Evolutionary conservation across 495 filamentous ascomycete genomes (phyloP), one percentile per base, ranked within the genome.

Genomic region (Tetracladium setigerum): DNA sequence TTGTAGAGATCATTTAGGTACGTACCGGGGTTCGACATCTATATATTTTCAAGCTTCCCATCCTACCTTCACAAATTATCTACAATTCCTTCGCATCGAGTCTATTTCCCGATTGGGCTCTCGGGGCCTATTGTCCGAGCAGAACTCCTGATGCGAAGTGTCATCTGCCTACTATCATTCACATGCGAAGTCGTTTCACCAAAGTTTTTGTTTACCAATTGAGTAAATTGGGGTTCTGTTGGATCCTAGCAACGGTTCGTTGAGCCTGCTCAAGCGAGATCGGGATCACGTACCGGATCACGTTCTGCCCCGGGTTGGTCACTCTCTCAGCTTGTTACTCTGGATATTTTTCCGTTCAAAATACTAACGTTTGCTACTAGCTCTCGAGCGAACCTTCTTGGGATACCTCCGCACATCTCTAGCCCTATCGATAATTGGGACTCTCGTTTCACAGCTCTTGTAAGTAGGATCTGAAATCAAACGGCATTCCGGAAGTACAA

Each of bases 301-400:
- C 12, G 46, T 45, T 45, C 15, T 44, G 24, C 15, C 22, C 14
- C 41, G 16, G n/a, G 16, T 43, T 43, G 10, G 12, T 43, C 13
- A 30, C 22, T 43, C 15, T 32, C 19, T 30, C 30, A 15, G 10
- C 2, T 30, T 24, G 41, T 7, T 30, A 2, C 41, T 10, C 30
- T 17, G 17, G 41, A 27, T 31, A 15, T 10, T 27, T 44, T 16
- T 40, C n/a, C 17, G 17, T 40, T 16, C 19, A 40, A 12, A 10
- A 36, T 24, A 38, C 47, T 49, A 35, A 44, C 43, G 15, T 9
- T 49, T 10, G 17, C 18, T 22, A 7, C 38, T 59, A 90, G 87
- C 86, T 24, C 71, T 88, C 19, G 84, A 92, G 64, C 71, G 85
- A 47, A 92, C 85, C 30, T 91, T 84, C 60, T 78, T 91, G 37